A percentile compares a stretch with the other conserved stretches of the same genome.
Conservation (phyloP, 2,329 filamentous ascomycete species). For the Penicillium sp. region DNA sequence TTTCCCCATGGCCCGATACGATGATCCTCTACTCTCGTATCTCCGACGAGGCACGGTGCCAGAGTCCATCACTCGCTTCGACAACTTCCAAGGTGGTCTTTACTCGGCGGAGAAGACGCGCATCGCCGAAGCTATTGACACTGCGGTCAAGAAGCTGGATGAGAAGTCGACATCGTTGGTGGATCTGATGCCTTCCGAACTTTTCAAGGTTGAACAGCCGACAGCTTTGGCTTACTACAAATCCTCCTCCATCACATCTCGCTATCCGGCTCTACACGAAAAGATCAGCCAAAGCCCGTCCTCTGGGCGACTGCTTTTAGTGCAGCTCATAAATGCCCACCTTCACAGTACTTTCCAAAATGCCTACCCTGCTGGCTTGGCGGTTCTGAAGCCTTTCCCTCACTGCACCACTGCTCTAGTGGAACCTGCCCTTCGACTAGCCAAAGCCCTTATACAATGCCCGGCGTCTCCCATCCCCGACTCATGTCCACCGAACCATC, state of each 20-base stretch:
- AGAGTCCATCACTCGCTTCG: conserved; percentile 62
- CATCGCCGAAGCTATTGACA: conserved; percentile 58
- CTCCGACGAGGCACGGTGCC: conserved; percentile 72
- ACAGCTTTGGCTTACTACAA: conserved; percentile 74
- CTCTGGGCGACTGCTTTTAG: conserved; percentile 60
- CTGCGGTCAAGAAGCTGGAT: conserved; percentile 52
- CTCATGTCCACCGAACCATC: conserved; percentile 77
- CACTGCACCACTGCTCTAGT: conserved; percentile 69
- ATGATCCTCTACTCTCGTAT: conserved; percentile 65
- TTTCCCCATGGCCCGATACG: conserved; percentile 72
- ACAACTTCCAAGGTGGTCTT: conserved; percentile 63
- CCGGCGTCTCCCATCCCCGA: conserved; percentile 64
- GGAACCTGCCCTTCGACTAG: conserved; percentile 64
- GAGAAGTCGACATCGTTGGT: conserved; percentile 59
- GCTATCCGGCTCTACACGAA: conserved; percentile 63
- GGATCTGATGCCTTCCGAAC: conserved; percentile 53
- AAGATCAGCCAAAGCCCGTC: conserved; percentile 53
- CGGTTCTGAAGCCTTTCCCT: conserved; percentile 72
- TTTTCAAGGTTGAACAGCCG: conserved; percentile 62
- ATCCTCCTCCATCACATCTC: conserved; percentile 53
- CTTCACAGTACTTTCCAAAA: conserved; percentile 82
- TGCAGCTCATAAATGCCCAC: conserved; percentile 73
- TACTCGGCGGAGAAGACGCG: conserved; percentile 64
- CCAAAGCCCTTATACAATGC: conserved; percentile 68
- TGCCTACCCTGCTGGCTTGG: conserved; percentile 67